Evolutionary conservation across 108 stramenopile species (phyloP), one percentile per base, ranked within the genome.

Genomic region (Cyclotella distinguenda): DNA sequence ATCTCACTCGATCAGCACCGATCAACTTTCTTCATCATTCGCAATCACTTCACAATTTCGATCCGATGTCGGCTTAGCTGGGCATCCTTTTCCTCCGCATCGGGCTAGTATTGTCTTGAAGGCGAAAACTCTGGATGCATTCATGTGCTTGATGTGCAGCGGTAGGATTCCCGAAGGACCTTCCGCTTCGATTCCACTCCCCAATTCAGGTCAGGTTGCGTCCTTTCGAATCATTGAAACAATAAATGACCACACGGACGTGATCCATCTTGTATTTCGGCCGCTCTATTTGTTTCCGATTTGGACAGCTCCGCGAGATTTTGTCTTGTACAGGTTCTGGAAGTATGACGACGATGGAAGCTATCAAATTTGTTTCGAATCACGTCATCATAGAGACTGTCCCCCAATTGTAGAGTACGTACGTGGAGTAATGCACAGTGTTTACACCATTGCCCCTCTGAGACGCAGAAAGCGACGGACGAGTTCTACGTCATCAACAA

Each of bases 281-380:
- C 89, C 90, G 25, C 64, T 95, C 3, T 95, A 86, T 69, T 67
- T 96, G 3, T 89, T 87, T 57, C 88, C 95, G 32, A 84, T 91
- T 15, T 95, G 94, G 95, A 91, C 96, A 9, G 72, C 82, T 51
- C 89, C 96, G 3, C 84, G 96, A 33, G 96, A 97, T 61, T 97
- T 87, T 61, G 85, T 88, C 58, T 58, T 97, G 10, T 74, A 66
- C 36, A 80, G 96, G 40, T 96, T 94, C 75, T 96, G 96, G 96
- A 80, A 90, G 39, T 80, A 83, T 39, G 90, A 95, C 52, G 85
- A 84, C 64, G 94, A 96, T 68, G 94, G 94, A 0, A 83, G 78
- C 28, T 96, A 94, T 68, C 80, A 89, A 22, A 78, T 96, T 42
- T 90, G 84, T 71, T 86, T 82, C 44, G 92, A 95, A 31, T 89